Percentiles rank a stretch among this genome's conserved stretches.
phyloP scores from a whole-genome alignment of 352 stramenopile species.

The Blastocystis sp. region DNA sequence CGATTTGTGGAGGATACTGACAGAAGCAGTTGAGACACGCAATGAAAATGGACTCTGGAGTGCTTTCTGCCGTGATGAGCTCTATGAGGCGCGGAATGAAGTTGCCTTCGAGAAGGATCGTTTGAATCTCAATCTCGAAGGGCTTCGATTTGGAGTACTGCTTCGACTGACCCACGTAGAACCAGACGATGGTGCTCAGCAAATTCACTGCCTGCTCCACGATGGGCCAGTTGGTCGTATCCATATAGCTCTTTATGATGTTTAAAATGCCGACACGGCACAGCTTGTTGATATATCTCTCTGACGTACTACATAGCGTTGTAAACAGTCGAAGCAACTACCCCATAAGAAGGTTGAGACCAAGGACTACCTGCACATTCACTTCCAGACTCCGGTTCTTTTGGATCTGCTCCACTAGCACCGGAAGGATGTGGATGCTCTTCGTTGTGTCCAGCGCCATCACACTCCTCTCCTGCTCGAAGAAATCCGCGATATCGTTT shows the following conservation, averaged over 20 bases:
- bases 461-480: neutral
- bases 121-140: conserved; percentile 9
- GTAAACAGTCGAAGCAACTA: conserved; percentile 41
- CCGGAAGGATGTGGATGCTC: neutral
- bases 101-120: neutral
- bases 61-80: neutral
- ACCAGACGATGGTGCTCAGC: neutral
- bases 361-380: neutral
- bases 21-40: conserved; percentile 13
- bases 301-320: neutral
- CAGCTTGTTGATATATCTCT: conserved; percentile 15
- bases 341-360: too few relatives aligned
- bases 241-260: conserved; percentile 24
- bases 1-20: conserved; percentile 3
- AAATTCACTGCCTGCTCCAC: neutral
- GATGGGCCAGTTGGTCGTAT: neutral
- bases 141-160: neutral
- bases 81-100: conserved; percentile 2
- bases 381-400: conserved; percentile 18
- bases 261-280: conserved; percentile 40
- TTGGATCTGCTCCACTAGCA: conserved; percentile 26
- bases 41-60: neutral
- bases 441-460: neutral
- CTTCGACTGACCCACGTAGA: conserved; percentile 25
- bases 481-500: neutral